Conservation (phyloP, 192 early-diverging fungal species). For the Umbelopsis vinacea region DNA sequence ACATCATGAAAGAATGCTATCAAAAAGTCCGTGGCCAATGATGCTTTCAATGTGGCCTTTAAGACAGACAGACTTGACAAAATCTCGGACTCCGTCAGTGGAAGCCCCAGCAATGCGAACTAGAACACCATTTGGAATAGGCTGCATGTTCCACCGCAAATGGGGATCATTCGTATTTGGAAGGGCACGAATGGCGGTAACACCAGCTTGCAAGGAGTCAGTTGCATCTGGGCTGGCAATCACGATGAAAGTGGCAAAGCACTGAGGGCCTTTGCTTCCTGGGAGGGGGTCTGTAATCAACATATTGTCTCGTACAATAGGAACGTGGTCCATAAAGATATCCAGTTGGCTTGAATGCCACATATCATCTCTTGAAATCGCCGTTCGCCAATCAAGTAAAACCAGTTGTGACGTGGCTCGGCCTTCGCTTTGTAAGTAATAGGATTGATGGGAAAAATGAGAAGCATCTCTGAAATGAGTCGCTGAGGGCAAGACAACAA, state of each 20-base stretch:
- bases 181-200: constrained; percentile 29
- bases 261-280: constrained; percentile 23
- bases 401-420: constrained; percentile 56
- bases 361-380: constrained; percentile 17
- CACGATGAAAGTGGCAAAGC: constrained; percentile 67
- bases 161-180: constrained; percentile 16
- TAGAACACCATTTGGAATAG: constrained; percentile 28
- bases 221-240: constrained; percentile 28
- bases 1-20: constrained; percentile 32
- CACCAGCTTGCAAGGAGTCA: constrained; percentile 21
- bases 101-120: constrained; percentile 42
- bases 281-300: constrained; percentile 3
- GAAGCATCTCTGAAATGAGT: constrained; percentile 70
- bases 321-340: neutral
- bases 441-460: constrained; percentile 66
- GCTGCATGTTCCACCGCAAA: constrained; percentile 29
- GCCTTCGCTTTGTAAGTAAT: constrained; percentile 46
- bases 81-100: constrained; percentile 43
- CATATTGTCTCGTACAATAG: constrained; percentile 18
- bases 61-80: constrained; percentile 42
- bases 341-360: constrained; percentile 17
- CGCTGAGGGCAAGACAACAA: constrained; percentile 75
- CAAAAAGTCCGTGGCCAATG: constrained; percentile 41
- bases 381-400: constrained; percentile 73
- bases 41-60: constrained; percentile 28